Evolutionary conservation across 2,329 filamentous ascomycete genomes (phyloP), one percentile per base, ranked within the genome.

Genomic region (Sclerotinia trifoliorum): DNA sequence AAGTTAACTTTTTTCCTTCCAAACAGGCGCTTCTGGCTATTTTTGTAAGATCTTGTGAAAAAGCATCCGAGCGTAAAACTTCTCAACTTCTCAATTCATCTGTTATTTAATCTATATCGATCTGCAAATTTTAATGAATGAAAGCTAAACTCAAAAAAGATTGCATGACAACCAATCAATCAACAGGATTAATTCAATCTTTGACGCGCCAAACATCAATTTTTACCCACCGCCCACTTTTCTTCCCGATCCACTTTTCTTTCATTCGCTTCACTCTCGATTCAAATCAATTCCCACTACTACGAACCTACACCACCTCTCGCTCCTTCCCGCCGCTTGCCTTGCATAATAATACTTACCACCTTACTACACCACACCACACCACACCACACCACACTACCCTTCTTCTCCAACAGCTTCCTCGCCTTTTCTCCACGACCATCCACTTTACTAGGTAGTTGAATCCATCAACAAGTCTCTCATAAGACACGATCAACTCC

Each of bases 201-300:
- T 35, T 24, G 44, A 61, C 58, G 44, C 58, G 42, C 58, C 58
- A 61, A 48, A 49, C 26, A 44, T 61, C 44, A 49, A 21, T 24
- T 35, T 49, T 49, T n/a, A 61, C 21, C 26, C 26, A 35, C 26
- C 0, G 0, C 26, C 58, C 29, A 61, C 29, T 49, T 49, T 1
- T 24, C 24, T 7, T 15, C 6, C 10, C 1, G 55, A 58, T 24
- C 35, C 58, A 24, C 58, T 49, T 49, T 35, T 5, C 58, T 49
- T 49, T 35, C 10, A 21, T 10, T 61, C 42, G 26, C 35, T 29
- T 35, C 58, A 61, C 29, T 49, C 24, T 49, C 58, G 21, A 48
- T 48, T 57, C 39, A 17, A 42, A 15, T 42, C 39, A 42, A 42
- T 42, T 42, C 39, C 54, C 52, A 55, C 56, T 44, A 42, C 10